Conservation (phyloP, 1,284 basidiomycete species). For the Trametes versicolor region DNA sequence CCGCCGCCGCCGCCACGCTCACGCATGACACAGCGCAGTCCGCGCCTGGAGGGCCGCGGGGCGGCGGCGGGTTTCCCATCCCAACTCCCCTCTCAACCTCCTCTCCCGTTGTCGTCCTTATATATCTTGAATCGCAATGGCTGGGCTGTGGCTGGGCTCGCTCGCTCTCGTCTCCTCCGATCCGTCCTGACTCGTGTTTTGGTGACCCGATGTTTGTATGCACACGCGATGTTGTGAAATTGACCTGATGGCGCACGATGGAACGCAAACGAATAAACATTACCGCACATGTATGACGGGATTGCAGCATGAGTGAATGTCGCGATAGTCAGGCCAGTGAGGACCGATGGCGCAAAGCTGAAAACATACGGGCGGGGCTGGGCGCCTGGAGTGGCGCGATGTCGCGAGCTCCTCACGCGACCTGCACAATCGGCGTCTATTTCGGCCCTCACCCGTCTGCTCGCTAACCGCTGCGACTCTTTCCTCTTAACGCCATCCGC, state of each 20-base stretch:
- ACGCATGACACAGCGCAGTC: neutral
- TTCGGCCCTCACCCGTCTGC: slow-evolving; percentile 1
- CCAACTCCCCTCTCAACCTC: neutral
- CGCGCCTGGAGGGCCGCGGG: slow-evolving; percentile 21
- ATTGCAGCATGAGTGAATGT: neutral
- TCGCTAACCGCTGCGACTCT: neutral
- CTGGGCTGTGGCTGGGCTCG: slow-evolving; percentile 28
- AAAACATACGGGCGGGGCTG: neutral
- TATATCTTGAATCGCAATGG: slow-evolving; percentile 41
- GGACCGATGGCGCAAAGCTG: neutral
- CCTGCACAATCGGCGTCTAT: slow-evolving; percentile 30
- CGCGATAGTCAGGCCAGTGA: slow-evolving; percentile 18
- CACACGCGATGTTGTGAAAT: slow-evolving; percentile 31
- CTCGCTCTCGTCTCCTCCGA: neutral
- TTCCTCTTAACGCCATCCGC: slow-evolving; percentile 10
- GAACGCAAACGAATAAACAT: slow-evolving; percentile 1
- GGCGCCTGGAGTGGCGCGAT: slow-evolving; percentile 35
- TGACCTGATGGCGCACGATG: neutral
- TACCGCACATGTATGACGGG: slow-evolving; percentile 10
- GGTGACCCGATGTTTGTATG: slow-evolving; percentile 22
- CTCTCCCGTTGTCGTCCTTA: slow-evolving; percentile 25
- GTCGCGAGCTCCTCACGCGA: slow-evolving; percentile 42
- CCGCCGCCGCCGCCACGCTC: neutral
- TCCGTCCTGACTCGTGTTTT: slow-evolving; percentile 2
- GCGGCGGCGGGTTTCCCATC: slow-evolving; percentile 15